These are phyloP conservation scores for Trametes elegans DNA, from an alignment of 768 basidiomycete genomes.

Conservation along the genomic window DNA sequence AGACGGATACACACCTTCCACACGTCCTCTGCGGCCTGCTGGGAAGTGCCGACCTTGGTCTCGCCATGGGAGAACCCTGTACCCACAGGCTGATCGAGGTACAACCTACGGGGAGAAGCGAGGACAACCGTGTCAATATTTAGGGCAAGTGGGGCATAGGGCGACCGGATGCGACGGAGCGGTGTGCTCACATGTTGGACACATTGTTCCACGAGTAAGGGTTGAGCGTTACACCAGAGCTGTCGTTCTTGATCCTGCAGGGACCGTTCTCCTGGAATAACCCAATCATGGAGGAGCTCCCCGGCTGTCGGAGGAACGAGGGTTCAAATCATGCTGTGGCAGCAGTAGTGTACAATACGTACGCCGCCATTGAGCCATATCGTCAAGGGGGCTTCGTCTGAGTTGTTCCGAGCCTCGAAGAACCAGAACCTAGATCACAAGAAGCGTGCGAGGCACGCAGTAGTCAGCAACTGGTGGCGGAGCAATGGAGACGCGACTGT, in stretches of 20 bases:
- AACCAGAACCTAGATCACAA: conserved; percentile 57
- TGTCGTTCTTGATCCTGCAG: conserved; percentile 51
- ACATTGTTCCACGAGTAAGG: conserved; percentile 59
- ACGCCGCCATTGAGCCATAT: conserved; percentile 65
- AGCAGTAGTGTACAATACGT: conserved; percentile 19
- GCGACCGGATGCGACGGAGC: neutral
- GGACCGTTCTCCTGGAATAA: conserved; percentile 43
- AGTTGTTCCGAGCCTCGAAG: conserved; percentile 61
- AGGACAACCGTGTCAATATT: neutral
- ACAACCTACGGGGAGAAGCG: conserved; percentile 36
- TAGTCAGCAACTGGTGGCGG: neutral
- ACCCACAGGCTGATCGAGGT: conserved; percentile 63
- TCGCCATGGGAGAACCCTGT: conserved; percentile 62
- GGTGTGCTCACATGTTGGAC: conserved; percentile 40
- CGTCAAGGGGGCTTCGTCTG: conserved; percentile 56
- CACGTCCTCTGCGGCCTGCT: conserved; percentile 52
- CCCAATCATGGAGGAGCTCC: conserved; percentile 39
- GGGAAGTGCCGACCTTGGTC: conserved; percentile 49
- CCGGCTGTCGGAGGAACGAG: conserved; percentile 28
- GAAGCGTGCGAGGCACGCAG: neutral
- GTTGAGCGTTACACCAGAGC: conserved; percentile 47
- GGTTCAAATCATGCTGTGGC: neutral
- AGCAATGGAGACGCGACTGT: neutral
- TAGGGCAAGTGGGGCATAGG: neutral
- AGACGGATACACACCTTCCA: conserved; percentile 38